These are phyloP conservation scores for Dunaliella sp. DNA, from an alignment of 139 green algal genomes.

Conservation along the genomic window DNA sequence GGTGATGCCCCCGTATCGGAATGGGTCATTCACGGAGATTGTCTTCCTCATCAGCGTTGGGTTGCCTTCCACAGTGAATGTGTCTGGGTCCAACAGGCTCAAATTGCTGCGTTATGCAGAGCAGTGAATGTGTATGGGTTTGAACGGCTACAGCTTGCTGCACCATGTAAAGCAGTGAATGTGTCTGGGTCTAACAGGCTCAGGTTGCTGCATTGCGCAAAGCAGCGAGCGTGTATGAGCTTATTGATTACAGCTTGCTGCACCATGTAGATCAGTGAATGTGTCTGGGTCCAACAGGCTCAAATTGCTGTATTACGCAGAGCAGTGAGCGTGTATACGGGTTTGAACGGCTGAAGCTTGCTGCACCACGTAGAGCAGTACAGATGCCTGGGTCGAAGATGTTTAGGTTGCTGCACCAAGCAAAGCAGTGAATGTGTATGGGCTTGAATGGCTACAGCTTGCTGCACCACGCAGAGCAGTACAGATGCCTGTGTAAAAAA, in stretches of 20 bases:
- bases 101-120: slow-evolving; percentile 8
- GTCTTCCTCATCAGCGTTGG: slow-evolving; percentile 57
- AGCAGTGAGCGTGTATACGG: background rate
- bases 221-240: background rate
- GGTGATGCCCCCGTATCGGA: slow-evolving; percentile 80
- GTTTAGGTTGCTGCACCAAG: too few relatives aligned
- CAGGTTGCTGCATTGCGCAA: too few relatives aligned
- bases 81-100: slow-evolving; percentile 10
- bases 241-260: too few relatives aligned
- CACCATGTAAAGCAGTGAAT: too few relatives aligned
- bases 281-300: slow-evolving; percentile 10
- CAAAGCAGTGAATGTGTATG: background rate
- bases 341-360: too few relatives aligned
- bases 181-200: too few relatives aligned
- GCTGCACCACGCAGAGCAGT: too few relatives aligned
- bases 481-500: background rate
- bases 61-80: slow-evolving; percentile 1
- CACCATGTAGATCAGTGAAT: too few relatives aligned
- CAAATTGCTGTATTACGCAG: slow-evolving; percentile 10
- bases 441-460: too few relatives aligned
- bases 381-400: too few relatives aligned
- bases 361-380: too few relatives aligned
- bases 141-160: too few relatives aligned
- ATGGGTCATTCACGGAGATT: slow-evolving; percentile 92
- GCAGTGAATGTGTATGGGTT: background rate